Conservation (phyloP, 192 early-diverging fungal species). For the Mortierella alpina region DNA sequence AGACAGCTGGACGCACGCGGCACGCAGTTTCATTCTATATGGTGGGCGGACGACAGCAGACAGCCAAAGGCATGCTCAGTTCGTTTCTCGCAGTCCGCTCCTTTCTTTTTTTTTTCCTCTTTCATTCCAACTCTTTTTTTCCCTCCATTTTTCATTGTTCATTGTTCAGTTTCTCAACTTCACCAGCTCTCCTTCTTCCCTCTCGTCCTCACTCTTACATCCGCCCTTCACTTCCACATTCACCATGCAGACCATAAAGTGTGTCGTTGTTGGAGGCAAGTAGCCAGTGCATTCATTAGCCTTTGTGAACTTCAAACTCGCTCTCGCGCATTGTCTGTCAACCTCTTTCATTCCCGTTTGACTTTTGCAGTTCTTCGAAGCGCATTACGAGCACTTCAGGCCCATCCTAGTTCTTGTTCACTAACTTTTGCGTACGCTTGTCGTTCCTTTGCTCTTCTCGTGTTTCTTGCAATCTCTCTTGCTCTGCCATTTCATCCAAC, state of each 20-base stretch:
- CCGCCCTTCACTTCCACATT: background rate
- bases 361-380: background rate
- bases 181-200: background rate
- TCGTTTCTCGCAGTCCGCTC: too few species aligned
- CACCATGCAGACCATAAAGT: constrained; percentile 85
- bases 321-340: background rate
- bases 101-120: background rate
- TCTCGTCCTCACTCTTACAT: background rate
- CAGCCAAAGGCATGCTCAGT: too few species aligned
- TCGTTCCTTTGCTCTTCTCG: background rate
- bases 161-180: background rate
- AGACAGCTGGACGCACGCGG: too few species aligned
- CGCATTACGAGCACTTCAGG: background rate
- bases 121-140: background rate
- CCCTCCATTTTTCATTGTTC: constrained; percentile 2
- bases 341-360: background rate
- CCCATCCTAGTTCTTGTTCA: background rate
- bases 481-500: background rate
- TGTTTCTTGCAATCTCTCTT: background rate
- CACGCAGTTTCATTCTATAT: too few species aligned
- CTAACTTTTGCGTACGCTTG: background rate
- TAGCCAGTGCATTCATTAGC: background rate
- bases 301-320: too few species aligned
- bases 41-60: too few species aligned
- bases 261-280: constrained; percentile 77